These are phyloP conservation scores for Aspergillus texensis DNA, from an alignment of 2,329 filamentous ascomycete species.

Conservation along the genomic window DNA sequence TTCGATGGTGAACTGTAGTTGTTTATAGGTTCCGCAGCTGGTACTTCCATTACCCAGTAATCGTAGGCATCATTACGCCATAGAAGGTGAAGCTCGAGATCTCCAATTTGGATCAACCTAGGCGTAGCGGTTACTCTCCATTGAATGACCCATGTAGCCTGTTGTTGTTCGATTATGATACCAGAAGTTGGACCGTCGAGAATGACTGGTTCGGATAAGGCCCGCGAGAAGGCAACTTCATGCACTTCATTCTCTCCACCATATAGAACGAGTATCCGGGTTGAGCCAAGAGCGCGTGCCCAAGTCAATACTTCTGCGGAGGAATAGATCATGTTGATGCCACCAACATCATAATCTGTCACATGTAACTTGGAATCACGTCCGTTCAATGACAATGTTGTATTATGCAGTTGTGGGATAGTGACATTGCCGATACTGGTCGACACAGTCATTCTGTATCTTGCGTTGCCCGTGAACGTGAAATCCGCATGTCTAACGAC, in stretches of 20 bases:
- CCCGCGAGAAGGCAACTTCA: conserved; percentile 26
- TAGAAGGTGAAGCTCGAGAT: conserved; percentile 30
- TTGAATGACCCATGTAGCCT: conserved; percentile 11
- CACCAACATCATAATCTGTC: conserved; percentile 33
- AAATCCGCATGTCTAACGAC: conserved; percentile 20
- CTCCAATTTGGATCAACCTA: conserved; percentile 23
- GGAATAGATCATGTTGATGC: conserved; percentile 32
- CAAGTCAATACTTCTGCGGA: conserved; percentile 33
- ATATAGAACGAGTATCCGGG: conserved; percentile 30
- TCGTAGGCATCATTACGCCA: conserved; percentile 35
- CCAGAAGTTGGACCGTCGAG: background rate
- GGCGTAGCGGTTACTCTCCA: conserved; percentile 16
- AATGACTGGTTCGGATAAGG: conserved; percentile 6
- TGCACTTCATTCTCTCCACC: conserved; percentile 31
- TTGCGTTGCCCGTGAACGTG: background rate
- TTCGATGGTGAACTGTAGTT: conserved; percentile 28
- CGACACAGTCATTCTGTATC: background rate
- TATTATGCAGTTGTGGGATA: conserved; percentile 1
- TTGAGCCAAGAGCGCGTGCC: background rate
- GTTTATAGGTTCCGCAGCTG: conserved; percentile 18
- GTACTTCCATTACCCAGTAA: conserved; percentile 34
- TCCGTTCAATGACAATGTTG: conserved; percentile 5
- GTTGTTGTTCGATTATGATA: background rate
- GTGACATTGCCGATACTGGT: conserved; percentile 5
- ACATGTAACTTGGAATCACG: conserved; percentile 31